Conservation (phyloP, 2,329 filamentous ascomycete genomes). For the Aspergillus awamori region DNA sequence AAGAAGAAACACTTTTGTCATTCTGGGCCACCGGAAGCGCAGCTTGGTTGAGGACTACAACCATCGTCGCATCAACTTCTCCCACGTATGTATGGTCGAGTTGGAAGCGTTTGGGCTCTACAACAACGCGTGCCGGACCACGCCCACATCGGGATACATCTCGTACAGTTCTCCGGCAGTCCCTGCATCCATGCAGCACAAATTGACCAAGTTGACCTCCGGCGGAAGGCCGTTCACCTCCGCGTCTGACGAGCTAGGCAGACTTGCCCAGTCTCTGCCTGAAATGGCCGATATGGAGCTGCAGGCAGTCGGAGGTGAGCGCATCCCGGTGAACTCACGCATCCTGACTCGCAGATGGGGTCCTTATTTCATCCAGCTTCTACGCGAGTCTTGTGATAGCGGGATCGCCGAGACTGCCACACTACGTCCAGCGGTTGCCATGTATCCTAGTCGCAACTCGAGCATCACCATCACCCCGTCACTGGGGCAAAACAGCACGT, state of each 20-base stretch:
- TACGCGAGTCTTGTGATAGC: constrained; percentile 76
- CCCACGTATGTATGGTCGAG: constrained; percentile 95
- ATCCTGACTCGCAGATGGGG: constrained; percentile 89
- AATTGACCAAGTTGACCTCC: constrained; percentile 58
- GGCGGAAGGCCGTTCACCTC: constrained; percentile 75
- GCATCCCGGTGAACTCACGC: constrained; percentile 90
- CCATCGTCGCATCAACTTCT: constrained; percentile 95
- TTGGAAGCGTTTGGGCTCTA: constrained; percentile 96
- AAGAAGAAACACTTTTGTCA: constrained; percentile 90
- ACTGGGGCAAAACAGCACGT: constrained; percentile 43
- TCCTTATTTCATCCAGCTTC: constrained; percentile 88
- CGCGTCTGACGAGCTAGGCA: constrained; percentile 82
- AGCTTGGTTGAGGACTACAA: constrained; percentile 98
- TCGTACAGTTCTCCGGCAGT: constrained; percentile 77
- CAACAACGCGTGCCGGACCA: constrained; percentile 82
- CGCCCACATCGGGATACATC: constrained; percentile 78
- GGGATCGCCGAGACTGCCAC: constrained; percentile 73
- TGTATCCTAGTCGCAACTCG: constrained; percentile 71
- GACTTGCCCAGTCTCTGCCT: constrained; percentile 74
- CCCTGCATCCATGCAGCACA: constrained; percentile 56
- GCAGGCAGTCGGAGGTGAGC: constrained; percentile 84
- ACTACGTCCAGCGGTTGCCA: constrained; percentile 63
- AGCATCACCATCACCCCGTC: constrained; percentile 79
- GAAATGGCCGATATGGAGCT: constrained; percentile 98
- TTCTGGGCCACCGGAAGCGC: constrained; percentile 88